Percentiles rank a stretch among this genome's conserved stretches.
phyloP scores from a whole-genome alignment of 805 yeast species.

The Brettanomyces naardenensis region DNA sequence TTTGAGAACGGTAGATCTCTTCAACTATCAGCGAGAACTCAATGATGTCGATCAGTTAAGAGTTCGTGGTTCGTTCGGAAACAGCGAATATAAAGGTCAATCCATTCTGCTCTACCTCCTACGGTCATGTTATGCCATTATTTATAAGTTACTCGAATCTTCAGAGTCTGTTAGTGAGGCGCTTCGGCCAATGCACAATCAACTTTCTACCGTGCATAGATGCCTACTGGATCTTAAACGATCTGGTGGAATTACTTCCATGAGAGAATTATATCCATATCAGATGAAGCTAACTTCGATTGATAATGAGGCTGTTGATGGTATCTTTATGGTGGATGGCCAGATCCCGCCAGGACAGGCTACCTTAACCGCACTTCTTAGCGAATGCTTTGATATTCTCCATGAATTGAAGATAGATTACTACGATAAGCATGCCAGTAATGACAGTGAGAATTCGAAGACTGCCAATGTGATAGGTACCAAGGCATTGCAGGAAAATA shows the following conservation, averaged over 20 bases:
- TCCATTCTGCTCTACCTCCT: slow-evolving; percentile 63
- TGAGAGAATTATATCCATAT: slow-evolving; percentile 90
- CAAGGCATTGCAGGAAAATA: slow-evolving; percentile 26
- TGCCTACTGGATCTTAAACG: slow-evolving; percentile 85
- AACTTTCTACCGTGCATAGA: slow-evolving; percentile 81
- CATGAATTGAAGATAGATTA: slow-evolving; percentile 86
- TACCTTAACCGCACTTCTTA: slow-evolving; percentile 78
- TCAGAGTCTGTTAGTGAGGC: slow-evolving; percentile 96
- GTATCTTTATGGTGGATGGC: slow-evolving; percentile 81
- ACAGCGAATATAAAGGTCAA: slow-evolving; percentile 42
- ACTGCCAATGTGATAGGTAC: slow-evolving; percentile 29
- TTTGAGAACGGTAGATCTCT: slow-evolving; percentile 89
- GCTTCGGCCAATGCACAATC: slow-evolving; percentile 88
- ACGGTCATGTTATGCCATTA: slow-evolving; percentile 84
- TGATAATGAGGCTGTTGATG: slow-evolving; percentile 82
- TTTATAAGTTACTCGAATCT: slow-evolving; percentile 81
- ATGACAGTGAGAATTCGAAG: slow-evolving; percentile 15
- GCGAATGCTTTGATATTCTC: slow-evolving; percentile 89
- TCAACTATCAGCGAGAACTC: slow-evolving; percentile 68
- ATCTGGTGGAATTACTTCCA: slow-evolving; percentile 83
- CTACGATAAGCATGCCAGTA: slow-evolving; percentile 42
- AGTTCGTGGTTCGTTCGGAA: slow-evolving; percentile 44
- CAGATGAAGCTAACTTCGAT: slow-evolving; percentile 89
- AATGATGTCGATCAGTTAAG: slow-evolving; percentile 69
- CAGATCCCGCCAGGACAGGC: slow-evolving; percentile 99